Percentiles rank a stretch among this genome's conserved stretches.
These are phyloP conservation scores for Acanthamoeba castellanii DNA, from an alignment of 208 protist species.

Conservation along the genomic window DNA sequence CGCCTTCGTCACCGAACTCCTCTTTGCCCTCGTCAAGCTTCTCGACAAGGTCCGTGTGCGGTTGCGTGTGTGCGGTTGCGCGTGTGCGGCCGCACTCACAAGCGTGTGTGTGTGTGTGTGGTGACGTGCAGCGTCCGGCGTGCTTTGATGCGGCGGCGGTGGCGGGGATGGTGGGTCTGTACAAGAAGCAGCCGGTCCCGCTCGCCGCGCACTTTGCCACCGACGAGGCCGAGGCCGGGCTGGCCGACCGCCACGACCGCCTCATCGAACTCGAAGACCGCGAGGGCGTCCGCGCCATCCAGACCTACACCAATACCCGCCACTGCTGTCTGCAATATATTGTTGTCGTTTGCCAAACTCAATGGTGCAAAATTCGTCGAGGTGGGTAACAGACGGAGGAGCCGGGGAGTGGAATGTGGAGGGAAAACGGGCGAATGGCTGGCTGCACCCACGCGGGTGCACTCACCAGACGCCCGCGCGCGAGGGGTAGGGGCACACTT, in stretches of 20 bases:
- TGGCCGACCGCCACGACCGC: not conserved
- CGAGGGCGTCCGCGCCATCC: conserved; percentile 6
- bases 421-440: too few relatives aligned
- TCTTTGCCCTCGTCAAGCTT: conserved; percentile 23
- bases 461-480: too few relatives aligned
- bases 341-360: too few relatives aligned
- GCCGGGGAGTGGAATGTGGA: too few relatives aligned
- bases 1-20: conserved; percentile 10
- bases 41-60: conserved; percentile 21
- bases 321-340: too few relatives aligned
- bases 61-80: too few relatives aligned
- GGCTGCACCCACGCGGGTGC: too few relatives aligned
- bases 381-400: too few relatives aligned
- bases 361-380: too few relatives aligned
- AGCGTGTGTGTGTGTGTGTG: too few relatives aligned
- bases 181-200: conserved; percentile 28
- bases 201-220: not conserved
- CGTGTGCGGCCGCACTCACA: too few relatives aligned
- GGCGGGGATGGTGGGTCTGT: not conserved
- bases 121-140: not conserved
- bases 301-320: conserved; percentile 29
- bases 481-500: too few relatives aligned
- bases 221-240: conserved; percentile 11
- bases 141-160: not conserved
- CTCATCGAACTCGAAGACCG: conserved; percentile 12